phyloP scores from a whole-genome alignment of 768 basidiomycete species.

The Termitomyces bulborhizus region DNA sequence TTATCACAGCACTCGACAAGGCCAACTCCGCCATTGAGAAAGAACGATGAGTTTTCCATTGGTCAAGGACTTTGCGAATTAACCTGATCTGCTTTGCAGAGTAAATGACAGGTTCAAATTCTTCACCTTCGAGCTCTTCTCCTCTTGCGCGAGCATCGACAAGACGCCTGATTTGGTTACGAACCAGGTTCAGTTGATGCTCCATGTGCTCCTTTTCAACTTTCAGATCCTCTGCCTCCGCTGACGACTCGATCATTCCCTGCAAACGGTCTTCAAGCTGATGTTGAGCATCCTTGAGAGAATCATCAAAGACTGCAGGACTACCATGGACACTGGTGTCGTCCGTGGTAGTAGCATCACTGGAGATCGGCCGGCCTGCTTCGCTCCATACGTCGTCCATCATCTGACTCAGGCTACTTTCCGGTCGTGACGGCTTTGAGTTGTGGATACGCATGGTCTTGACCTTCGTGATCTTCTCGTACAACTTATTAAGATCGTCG shows the following conservation, averaged over 20 bases:
- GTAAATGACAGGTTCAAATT: constrained; percentile 80
- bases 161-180: constrained; percentile 75
- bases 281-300: constrained; percentile 65
- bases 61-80: constrained; percentile 76
- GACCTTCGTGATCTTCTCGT: constrained; percentile 90
- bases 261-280: constrained; percentile 72
- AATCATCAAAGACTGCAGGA: constrained; percentile 55
- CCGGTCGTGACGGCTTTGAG: constrained; percentile 68
- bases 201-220: constrained; percentile 93
- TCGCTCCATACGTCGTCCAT: constrained; percentile 88
- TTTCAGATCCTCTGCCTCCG: constrained; percentile 79
- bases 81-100: constrained; percentile 75
- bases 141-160: constrained; percentile 73
- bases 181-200: constrained; percentile 75
- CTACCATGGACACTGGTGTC: constrained; percentile 74
- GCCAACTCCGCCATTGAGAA: constrained; percentile 93
- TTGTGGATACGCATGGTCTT: constrained; percentile 83
- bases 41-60: constrained; percentile 78
- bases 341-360: constrained; percentile 69
- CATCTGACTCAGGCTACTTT: constrained; percentile 78
- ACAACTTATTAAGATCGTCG: constrained; percentile 90
- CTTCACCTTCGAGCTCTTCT: constrained; percentile 59
- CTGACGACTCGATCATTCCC: constrained; percentile 43
- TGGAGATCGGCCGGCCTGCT: constrained; percentile 70
- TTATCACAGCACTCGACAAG: constrained; percentile 72